phyloP scores from a whole-genome alignment of 805 yeast species.

The Hagleromyces aurorensis region DNA sequence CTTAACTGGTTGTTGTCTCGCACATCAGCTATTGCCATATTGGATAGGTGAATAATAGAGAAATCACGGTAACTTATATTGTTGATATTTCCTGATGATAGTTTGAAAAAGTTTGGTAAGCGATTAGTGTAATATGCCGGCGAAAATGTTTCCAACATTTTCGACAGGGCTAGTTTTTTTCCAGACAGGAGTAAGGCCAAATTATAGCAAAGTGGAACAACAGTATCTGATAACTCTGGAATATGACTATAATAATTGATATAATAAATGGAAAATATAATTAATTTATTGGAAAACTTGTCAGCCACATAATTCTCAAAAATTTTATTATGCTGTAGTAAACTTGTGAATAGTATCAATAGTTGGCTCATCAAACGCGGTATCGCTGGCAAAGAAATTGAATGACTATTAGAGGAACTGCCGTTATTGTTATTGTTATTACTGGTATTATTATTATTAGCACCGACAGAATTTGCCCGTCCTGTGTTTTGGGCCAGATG shows the following conservation, averaged over 20 bases:
- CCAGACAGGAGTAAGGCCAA: conserved; percentile 45
- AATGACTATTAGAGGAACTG: conserved; percentile 1
- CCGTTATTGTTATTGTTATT: conserved; percentile 1
- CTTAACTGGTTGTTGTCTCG: conserved; percentile 27
- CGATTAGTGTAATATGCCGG: conserved; percentile 36
- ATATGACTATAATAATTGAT: conserved; percentile 37
- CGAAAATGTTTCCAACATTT: conserved; percentile 40
- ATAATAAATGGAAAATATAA: conserved; percentile 49
- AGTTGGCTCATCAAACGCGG: conserved; percentile 50
- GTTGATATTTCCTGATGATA: conserved; percentile 33
- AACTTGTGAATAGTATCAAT: conserved; percentile 65
- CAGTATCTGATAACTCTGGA: conserved; percentile 16
- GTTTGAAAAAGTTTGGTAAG: conserved; percentile 47
- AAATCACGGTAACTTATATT: conserved; percentile 56
- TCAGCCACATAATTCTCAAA: conserved; percentile 41
- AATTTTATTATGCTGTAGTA: conserved; percentile 60
- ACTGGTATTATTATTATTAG: conserved; percentile 2
- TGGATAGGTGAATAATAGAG: conserved; percentile 44
- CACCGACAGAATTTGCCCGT: too few relatives aligned
- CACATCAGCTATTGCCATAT: conserved; percentile 33
- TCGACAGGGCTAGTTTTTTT: conserved; percentile 32
- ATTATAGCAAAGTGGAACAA: conserved; percentile 44
- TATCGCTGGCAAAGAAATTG: conserved; percentile 28
- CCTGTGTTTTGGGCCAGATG: neutral
- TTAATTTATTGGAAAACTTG: conserved; percentile 44